These are phyloP conservation scores for Pythium rishiriense DNA, from an alignment of 352 stramenopile genomes.

Conservation along the genomic window DNA sequence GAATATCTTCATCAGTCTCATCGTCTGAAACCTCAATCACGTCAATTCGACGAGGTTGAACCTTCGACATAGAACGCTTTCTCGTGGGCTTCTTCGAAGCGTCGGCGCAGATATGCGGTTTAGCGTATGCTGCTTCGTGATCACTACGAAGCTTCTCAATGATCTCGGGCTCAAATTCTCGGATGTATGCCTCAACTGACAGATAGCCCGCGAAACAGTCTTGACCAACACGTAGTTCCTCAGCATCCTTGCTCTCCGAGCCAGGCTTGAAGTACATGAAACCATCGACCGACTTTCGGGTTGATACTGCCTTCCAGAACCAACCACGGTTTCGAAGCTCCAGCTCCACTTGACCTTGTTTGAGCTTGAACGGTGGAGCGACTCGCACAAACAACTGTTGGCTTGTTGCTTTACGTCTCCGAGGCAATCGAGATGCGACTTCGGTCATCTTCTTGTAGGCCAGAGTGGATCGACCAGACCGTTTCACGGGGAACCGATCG, in stretches of 20 bases:
- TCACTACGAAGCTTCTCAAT: slow-evolving; percentile 39
- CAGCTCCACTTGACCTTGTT: slow-evolving; percentile 57
- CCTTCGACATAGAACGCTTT: neutral
- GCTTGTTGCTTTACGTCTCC: neutral
- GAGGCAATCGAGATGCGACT: neutral
- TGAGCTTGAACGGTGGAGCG: slow-evolving; percentile 62
- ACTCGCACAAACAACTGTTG: neutral
- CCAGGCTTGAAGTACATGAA: slow-evolving; percentile 64
- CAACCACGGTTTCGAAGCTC: slow-evolving; percentile 59
- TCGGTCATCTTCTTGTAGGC: neutral
- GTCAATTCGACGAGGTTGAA: neutral
- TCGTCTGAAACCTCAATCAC: slow-evolving; percentile 26
- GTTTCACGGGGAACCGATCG: neutral
- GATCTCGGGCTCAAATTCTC: slow-evolving; percentile 45
- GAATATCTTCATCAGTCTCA: slow-evolving; percentile 41
- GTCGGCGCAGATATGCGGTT: neutral
- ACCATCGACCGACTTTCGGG: slow-evolving; percentile 28
- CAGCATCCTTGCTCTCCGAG: slow-evolving; percentile 34
- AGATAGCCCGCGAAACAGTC: slow-evolving; percentile 59
- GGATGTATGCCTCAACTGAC: slow-evolving; percentile 47
- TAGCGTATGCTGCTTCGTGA: slow-evolving; percentile 25
- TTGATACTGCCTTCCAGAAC: slow-evolving; percentile 48
- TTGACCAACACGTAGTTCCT: slow-evolving; percentile 26
- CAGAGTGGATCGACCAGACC: neutral
- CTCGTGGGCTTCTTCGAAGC: neutral